Evolutionary conservation across 2,329 filamentous ascomycete species (phyloP), one percentile per base, ranked within the genome.

Genomic region (Aspergillus viridinutans): DNA sequence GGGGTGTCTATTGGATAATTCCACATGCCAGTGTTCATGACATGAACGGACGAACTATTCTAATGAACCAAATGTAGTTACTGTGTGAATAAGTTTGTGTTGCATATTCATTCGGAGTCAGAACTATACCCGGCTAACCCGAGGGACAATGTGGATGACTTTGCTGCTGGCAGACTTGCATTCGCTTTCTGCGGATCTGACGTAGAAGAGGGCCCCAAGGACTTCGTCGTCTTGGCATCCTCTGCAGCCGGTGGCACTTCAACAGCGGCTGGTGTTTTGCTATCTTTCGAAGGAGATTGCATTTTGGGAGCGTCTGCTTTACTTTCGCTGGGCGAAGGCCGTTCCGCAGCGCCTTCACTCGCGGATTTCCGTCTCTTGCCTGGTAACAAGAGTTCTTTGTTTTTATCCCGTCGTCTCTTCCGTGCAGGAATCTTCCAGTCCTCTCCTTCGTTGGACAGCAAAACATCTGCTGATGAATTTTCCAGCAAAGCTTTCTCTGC

Each of bases 381-480:
- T 1, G 74, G 69, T 12, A 72, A 62, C 50, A 76, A 65, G 21
- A 67, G 61, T 38, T 78, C 74, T 56, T 72, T 74, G 38, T 73
- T 76, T 64, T 78, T 80, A 58, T 72, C 76, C 55, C 81, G 80
- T 61, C 83, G 81, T 61, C 81, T 75, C 69, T 85, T 85, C 54
- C 78, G 76, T 21, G 75, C 75, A 12, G 75, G 74, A 17, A 77
- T 73, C 4, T 70, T 69, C 83, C 83, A 85, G 52, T 79, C 73
- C 50, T 78, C 77, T 52, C 73, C 73, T 50, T 75, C 71, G 3
- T 65, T 68, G 2, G 70, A 54, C 23, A 65, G 69, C 1, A 62
- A 65, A 3, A 68, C 64, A 45, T 74, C 68, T 12, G 62, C 71
- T 4, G 70, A 67, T n/a, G 67, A 69, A 23, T 73, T 70, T 49